Base-by-base conservation (phyloP, 2,329 filamentous ascomycete genomes). In the Fusarium continuum region DNA sequence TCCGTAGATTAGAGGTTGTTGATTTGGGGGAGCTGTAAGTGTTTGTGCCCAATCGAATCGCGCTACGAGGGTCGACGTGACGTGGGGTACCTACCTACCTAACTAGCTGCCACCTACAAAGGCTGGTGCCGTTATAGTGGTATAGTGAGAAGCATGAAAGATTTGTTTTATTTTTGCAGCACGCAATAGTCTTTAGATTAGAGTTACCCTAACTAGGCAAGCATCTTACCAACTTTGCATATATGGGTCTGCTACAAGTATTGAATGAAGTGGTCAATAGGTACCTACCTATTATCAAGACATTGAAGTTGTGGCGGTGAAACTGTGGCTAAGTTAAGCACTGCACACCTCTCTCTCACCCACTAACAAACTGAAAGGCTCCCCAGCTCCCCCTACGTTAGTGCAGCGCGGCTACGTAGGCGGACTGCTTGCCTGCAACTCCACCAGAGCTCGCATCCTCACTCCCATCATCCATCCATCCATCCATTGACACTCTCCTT, bases 401-500 rank as follows among this genome's bases (percentile, higher is more conserved):
- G 23, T 50, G 41, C 48, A 58, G 52, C 50, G 58, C 64, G 61
- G 69, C 72, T 76, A 74, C 75, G 75, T 77, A 76, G 74, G 70
- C 75, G 66, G 68, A 66, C 61, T 77, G 76, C 73, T 77, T 78
- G 76, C 75, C 75, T 77, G 64, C 66, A 64, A 64, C 59, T 62
- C 69, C 65, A 67, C 68, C 68, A 65, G 53, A 71, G 63, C 67
- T 70, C 65, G 49, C 67, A 61, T 68, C 60, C 35, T 54, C 57
- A 61, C n/a, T 55, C 58, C 55, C 52, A 55, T 54, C 55, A 59
- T 54, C 40, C 40, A 32, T 44, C 38, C 28, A 57, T 58, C 36
- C 41, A 57, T 35, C 40, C 60, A 58, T 48, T 57, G 22, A 36
- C 29, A 28, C 47, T 48, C 51, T 48, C 52, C 25, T 35, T 43